A percentile compares a stretch with the other conserved stretches of the same genome.
phyloP scores from a whole-genome alignment of 169 alveolate species.

The Plasmodium coatneyi region DNA sequence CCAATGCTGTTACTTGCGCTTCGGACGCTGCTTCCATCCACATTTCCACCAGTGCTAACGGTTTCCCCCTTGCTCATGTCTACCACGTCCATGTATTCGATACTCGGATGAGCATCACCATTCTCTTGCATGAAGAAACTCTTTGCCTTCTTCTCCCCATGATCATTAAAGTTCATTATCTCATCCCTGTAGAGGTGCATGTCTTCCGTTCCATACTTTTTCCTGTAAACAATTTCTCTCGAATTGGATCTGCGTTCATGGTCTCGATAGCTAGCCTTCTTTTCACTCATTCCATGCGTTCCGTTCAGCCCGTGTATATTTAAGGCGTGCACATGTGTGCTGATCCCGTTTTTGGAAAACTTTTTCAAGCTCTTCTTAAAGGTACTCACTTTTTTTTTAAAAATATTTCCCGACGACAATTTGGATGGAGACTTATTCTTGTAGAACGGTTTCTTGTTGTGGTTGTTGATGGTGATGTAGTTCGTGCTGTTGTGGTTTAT shows the following conservation, averaged over 20 bases:
- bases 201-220: not conserved
- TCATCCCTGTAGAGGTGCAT: not conserved
- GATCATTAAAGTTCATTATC: not conserved
- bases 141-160: not conserved
- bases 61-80: not conserved
- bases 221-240: constrained; percentile 1
- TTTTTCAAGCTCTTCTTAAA: constrained; percentile 18
- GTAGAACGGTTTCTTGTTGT: constrained; percentile 10
- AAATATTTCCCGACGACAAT: not conserved
- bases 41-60: not conserved
- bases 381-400: not conserved
- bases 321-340: not conserved
- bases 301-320: not conserved
- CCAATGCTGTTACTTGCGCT: not conserved
- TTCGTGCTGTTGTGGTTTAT: constrained; percentile 15
- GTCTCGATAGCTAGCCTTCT: not conserved
- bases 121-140: not conserved
- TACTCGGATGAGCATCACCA: not conserved
- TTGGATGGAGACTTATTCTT: constrained; percentile 32
- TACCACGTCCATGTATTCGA: not conserved
- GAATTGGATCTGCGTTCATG: not conserved
- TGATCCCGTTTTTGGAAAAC: not conserved
- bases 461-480: constrained; percentile 21
- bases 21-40: not conserved
- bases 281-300: not conserved